Evolutionary conservation across 163 green algal species (phyloP), one percentile per base, ranked within the genome.

Genomic region (Chlamydomonas reinhardtii): DNA sequence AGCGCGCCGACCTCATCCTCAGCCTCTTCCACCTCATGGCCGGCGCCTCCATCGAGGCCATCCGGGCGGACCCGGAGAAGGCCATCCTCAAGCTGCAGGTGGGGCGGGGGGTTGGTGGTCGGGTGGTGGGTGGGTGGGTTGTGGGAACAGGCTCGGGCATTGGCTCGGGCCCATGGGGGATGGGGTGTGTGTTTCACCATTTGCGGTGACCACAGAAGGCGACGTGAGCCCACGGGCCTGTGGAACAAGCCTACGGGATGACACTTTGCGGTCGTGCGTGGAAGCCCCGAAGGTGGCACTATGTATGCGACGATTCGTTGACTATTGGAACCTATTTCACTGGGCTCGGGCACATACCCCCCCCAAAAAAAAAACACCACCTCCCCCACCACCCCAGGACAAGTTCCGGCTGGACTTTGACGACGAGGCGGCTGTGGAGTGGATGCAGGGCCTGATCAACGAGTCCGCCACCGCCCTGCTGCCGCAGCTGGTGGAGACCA

Each of bases 21-120:
- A 97, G 94, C 68, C 92, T 99, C 25, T 96, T 99, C 85, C 96
- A 98, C 90, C 94, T 99, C 34, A 99, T 99, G 97, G 94, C 96
- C 37, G 95, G 95, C 20, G 90, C 96, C 0, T 95, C 94, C 85
- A 98, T 99, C 48, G 96, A 97, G 43, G 96, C 98, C 85, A 97
- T 99, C 52, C 91, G 91, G 20, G 74, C 85, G 39, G 96, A 99
- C 88, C 96, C 97, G 20, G 96, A 99, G 77, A 99, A 98, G 81
- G 96, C 95, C 20, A 93, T 98, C 72, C 94, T 99, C 73, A 99
- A 99, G 86, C 90, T 99, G 73, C 96, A 97, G 94, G 95, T 95
- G 82, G 5, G 90, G 11, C 59, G 3, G 22, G 20, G 56, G 14
- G 20, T 1, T 79, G 17, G 39, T n/a, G 68, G 68, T 9, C 17